These are phyloP conservation scores for Pleurotus sapidus DNA, from an alignment of 768 basidiomycete species.

Conservation along the genomic window DNA sequence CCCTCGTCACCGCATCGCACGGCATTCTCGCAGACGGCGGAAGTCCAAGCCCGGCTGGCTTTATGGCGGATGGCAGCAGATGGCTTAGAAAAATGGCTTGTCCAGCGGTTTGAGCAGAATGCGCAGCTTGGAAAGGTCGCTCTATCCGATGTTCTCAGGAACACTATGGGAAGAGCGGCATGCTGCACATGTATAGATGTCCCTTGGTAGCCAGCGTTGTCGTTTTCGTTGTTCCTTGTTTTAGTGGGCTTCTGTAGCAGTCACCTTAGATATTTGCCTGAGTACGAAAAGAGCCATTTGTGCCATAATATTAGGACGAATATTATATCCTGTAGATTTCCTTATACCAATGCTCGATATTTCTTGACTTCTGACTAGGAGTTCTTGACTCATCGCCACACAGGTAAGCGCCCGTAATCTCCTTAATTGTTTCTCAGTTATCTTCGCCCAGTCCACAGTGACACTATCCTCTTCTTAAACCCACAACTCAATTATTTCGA, in stretches of 20 bases:
- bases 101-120: slow-evolving; percentile 89
- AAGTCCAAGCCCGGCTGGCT: slow-evolving; percentile 80
- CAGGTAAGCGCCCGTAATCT: no score
- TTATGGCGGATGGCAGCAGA: slow-evolving; percentile 82
- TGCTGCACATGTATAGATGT: slow-evolving; percentile 22
- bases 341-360: no score
- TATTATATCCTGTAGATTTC: no score
- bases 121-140: slow-evolving; percentile 86
- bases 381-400: no score
- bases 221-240: neutral
- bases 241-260: neutral
- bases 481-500: no score
- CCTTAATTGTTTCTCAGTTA: no score
- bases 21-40: slow-evolving; percentile 84
- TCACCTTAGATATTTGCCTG: neutral
- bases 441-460: no score
- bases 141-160: slow-evolving; percentile 84
- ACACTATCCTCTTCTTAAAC: no score
- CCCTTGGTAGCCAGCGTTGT: neutral
- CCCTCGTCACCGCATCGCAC: slow-evolving; percentile 67
- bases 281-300: neutral
- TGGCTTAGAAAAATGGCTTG: slow-evolving; percentile 81
- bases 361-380: no score
- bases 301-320: no score
- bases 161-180: slow-evolving; percentile 76